Conservation (phyloP, 345 rosid species). For the Camelina laxa region DNA sequence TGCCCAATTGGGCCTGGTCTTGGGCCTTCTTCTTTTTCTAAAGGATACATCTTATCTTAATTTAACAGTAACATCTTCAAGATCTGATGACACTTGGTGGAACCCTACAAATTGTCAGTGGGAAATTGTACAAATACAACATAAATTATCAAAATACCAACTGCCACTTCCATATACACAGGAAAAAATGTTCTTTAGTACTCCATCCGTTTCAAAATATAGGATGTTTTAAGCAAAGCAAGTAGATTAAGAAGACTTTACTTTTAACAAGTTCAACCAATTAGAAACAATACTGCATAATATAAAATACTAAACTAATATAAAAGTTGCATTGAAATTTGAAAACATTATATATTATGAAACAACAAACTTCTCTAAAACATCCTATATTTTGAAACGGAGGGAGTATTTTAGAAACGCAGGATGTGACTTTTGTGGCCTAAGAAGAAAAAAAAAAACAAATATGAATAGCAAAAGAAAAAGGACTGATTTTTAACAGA, state of each 20-base stretch:
- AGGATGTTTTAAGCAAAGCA: too few species aligned
- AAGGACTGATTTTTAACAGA: not conserved
- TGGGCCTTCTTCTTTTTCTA: not conserved
- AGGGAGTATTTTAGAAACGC: too few species aligned
- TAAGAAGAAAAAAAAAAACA: slow-evolving; percentile 7
- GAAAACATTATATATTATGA: too few species aligned
- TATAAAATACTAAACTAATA: too few species aligned
- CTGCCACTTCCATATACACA: slow-evolving; percentile 40
- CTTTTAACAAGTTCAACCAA: too few species aligned
- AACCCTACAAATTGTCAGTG: not conserved
- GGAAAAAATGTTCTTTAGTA: slow-evolving; percentile 11
- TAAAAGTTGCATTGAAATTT: too few species aligned
- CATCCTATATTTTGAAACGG: too few species aligned
- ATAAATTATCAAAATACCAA: slow-evolving; percentile 15
- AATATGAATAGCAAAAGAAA: not conserved
- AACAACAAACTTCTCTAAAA: too few species aligned
- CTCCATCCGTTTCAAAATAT: too few species aligned
- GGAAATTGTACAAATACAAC: slow-evolving; percentile 20
- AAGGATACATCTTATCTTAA: not conserved
- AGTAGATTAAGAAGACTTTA: too few species aligned
- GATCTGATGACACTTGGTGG: not conserved
- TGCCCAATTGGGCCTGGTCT: not conserved
- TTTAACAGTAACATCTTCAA: not conserved
- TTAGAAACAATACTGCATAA: too few species aligned
- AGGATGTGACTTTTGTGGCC: slow-evolving; percentile 10